Evolutionary conservation across 805 yeast species (phyloP).

Genomic region (Candida loeiensis): DNA sequence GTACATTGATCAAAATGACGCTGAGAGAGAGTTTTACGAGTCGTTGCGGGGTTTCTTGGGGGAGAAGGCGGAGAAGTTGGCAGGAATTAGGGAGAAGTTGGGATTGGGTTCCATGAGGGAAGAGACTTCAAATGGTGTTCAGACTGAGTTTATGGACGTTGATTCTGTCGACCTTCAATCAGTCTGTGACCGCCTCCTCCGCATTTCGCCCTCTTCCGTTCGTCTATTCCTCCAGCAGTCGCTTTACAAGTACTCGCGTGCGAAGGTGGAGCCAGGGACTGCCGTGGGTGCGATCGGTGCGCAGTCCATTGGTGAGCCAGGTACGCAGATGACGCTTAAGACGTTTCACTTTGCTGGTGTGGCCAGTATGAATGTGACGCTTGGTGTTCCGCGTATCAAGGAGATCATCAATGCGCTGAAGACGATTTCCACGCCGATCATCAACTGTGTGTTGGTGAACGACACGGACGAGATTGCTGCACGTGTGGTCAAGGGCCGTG

Average conservation of each 20-base stretch:
- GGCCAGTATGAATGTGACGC: constrained; percentile 96
- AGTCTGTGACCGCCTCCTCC: constrained; percentile 52
- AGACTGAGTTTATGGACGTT: constrained; percentile 26
- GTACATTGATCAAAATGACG: constrained; percentile 78
- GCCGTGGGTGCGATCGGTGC: constrained; percentile 99
- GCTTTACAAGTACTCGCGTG: constrained; percentile 75
- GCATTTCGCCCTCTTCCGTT: constrained; percentile 61
- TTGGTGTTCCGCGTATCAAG: constrained; percentile 99
- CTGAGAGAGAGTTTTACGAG: constrained; percentile 78
- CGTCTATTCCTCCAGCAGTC: constrained; percentile 70
- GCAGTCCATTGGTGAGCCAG: constrained; percentile 98
- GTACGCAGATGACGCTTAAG: constrained; percentile 94
- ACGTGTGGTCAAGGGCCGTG: constrained; percentile 95
- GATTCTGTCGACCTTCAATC: constrained; percentile 18
- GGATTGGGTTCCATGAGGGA: constrained; percentile 21
- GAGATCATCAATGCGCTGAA: constrained; percentile 98
- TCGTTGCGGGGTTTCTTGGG: constrained; percentile 65
- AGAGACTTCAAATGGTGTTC: too few species aligned
- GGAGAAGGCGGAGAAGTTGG: constrained; percentile 55
- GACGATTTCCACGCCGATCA: constrained; percentile 92
- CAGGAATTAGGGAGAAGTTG: constrained; percentile 51
- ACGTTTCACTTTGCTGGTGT: constrained; percentile 99
- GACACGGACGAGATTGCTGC: constrained; percentile 96
- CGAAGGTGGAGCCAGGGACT: constrained; percentile 97
- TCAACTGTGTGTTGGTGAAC: constrained; percentile 89